phyloP scores from a whole-genome alignment of 2,329 filamentous ascomycete genomes.

The Arthroderma sp. region DNA sequence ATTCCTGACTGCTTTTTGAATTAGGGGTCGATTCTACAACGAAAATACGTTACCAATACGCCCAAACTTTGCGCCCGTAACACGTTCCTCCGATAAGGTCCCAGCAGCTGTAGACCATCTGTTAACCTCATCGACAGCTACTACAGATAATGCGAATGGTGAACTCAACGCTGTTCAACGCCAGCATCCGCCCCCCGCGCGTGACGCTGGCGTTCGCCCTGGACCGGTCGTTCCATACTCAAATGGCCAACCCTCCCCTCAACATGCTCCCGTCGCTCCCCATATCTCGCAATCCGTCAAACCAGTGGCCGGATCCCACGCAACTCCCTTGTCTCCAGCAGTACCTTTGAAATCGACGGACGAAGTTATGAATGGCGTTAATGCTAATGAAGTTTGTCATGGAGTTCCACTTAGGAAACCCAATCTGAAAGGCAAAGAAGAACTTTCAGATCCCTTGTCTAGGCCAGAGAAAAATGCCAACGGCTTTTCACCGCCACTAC shows the following conservation, averaged over 20 bases:
- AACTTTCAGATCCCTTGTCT: no score
- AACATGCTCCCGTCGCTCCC: no score
- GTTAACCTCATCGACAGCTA: background rate
- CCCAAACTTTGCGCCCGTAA: slow-evolving; percentile 14
- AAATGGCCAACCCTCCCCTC: background rate
- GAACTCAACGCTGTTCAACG: slow-evolving; percentile 7
- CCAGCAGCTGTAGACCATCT: background rate
- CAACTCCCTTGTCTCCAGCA: no score
- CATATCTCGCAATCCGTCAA: no score
- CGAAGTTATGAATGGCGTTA: no score
- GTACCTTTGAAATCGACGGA: no score
- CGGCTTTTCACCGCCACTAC: background rate
- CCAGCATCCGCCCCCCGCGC: background rate
- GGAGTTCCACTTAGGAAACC: no score
- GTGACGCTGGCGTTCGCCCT: background rate
- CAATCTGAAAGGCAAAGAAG: no score
- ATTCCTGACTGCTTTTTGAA: slow-evolving; percentile 2
- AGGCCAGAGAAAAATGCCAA: no score
- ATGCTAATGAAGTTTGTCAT: no score
- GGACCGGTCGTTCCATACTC: background rate
- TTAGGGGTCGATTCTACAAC: slow-evolving; percentile 45
- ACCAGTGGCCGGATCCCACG: no score
- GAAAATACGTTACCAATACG: slow-evolving; percentile 39
- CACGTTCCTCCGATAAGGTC: no score
- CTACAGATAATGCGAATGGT: background rate